Base-by-base conservation (phyloP, 192 early-diverging fungal species). In the Podila minutissima region DNA sequence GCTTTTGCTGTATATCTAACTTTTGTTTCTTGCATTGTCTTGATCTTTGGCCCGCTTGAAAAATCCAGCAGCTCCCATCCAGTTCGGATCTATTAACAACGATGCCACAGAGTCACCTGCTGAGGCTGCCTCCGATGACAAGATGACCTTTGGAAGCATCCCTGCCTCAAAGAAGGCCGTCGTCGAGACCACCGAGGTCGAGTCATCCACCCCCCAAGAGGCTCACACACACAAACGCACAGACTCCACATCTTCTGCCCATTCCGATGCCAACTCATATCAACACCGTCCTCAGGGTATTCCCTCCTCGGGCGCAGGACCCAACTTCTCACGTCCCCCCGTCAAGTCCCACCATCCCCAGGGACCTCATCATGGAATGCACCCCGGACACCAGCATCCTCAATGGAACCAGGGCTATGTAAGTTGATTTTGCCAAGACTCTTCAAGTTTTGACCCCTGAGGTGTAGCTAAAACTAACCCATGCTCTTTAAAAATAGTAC, bases 11-110 rank as follows among this genome's bases (percentile, higher is more conserved):
- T 26, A 0, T 32, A 33, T 24, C 53, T 26, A 24, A 55, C n/a
- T 26, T n/a, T 24, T 29, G 29, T 22, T 24, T 17, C 4, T 55
- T 8, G 7, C 19, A 15, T 33, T 66, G 35, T 53, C 19, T 55
- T 53, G 7, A 46, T 15, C 11, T 13, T 46, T 46, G 41, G 15
- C 41, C 41, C 41, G 12, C 41, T 46, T 35, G 20, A 29, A 37
- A 37, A 32, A 33, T 35, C 9, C 64, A 81, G 71, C 65, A 33
- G 51, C 75, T 26, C 67, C 81, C 6, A 78, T 85, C 66, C 75
- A 70, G 26, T 85, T 85, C 71, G 84, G 84, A 62, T 85, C 84
- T 3, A 71, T 86, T 61, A 76, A 82, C 70, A 78, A 87, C 51
- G 53, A 84, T 37, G 58, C 68, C 17, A 63, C 75, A 32, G 62